Evolutionary conservation across 345 rosid genomes (phyloP).

Genomic region (Sisymbrium irio): DNA sequence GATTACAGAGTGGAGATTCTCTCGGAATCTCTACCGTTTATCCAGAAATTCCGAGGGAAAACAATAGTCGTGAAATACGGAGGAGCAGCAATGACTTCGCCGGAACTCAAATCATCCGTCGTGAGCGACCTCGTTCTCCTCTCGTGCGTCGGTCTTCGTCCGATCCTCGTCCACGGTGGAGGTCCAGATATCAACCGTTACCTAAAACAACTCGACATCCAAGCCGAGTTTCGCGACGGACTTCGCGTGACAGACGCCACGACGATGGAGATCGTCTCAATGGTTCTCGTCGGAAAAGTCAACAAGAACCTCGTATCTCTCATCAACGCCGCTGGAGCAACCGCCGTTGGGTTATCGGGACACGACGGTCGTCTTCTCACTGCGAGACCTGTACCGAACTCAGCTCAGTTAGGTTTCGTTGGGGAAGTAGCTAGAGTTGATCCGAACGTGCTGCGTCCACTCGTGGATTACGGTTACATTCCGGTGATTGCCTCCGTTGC

Average conservation of each 20-base stretch:
- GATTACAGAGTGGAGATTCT: slow-evolving; percentile 68
- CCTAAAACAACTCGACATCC: slow-evolving; percentile 62
- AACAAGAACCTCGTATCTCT: slow-evolving; percentile 78
- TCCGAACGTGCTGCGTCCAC: slow-evolving; percentile 52
- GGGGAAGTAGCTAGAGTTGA: slow-evolving; percentile 83
- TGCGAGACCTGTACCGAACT: slow-evolving; percentile 70
- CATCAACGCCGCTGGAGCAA: slow-evolving; percentile 79
- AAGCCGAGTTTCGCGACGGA: slow-evolving; percentile 70
- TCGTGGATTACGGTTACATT: slow-evolving; percentile 57
- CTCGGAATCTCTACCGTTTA: slow-evolving; percentile 90
- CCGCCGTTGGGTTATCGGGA: slow-evolving; percentile 83
- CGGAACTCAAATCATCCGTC: slow-evolving; percentile 68
- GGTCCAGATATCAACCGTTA: slow-evolving; percentile 85
- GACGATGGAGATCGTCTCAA: slow-evolving; percentile 95
- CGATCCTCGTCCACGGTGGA: slow-evolving; percentile 89
- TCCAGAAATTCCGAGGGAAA: slow-evolving; percentile 88
- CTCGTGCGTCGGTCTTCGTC: slow-evolving; percentile 84
- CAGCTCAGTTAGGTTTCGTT: slow-evolving; percentile 72
- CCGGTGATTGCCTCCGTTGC: slow-evolving; percentile 96
- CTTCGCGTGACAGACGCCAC: slow-evolving; percentile 84
- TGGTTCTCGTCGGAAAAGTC: slow-evolving; percentile 88
- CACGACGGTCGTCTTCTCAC: slow-evolving; percentile 84
- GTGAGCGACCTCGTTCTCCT: slow-evolving; percentile 78
- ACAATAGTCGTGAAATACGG: slow-evolving; percentile 91
- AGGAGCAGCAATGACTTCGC: slow-evolving; percentile 91